These are phyloP conservation scores for Trichoderma endophyticum DNA, from an alignment of 2,329 filamentous ascomycete genomes.

Conservation along the genomic window DNA sequence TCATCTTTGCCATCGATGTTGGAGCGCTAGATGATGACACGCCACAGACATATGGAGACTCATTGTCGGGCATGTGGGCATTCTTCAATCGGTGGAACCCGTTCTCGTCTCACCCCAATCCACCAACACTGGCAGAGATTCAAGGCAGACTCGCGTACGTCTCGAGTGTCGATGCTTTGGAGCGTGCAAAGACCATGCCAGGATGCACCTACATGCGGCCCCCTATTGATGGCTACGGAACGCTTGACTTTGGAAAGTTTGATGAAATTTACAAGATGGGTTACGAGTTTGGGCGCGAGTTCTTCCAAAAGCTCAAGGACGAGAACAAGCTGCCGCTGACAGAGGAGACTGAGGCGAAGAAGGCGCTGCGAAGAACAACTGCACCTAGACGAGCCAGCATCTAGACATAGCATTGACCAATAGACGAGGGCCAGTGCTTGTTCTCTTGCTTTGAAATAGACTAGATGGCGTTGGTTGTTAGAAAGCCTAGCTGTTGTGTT, in stretches of 20 bases:
- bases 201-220: constrained; percentile 97
- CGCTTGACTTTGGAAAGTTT: constrained; percentile 94
- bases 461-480: not conserved
- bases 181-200: constrained; percentile 84
- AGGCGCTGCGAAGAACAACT: constrained; percentile 72
- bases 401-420: constrained; percentile 33
- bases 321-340: constrained; percentile 70
- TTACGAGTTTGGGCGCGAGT: constrained; percentile 80
- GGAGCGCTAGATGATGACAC: constrained; percentile 88
- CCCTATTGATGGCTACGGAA: constrained; percentile 89
- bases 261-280: constrained; percentile 93
- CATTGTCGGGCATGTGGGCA: constrained; percentile 91
- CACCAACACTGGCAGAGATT: constrained; percentile 91
- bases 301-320: constrained; percentile 70
- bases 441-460: not conserved
- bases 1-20: constrained; percentile 95
- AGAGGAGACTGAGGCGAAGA: constrained; percentile 74
- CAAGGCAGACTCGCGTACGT: constrained; percentile 94
- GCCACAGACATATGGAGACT: constrained; percentile 90
- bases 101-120: constrained; percentile 83
- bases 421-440: not conserved
- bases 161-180: constrained; percentile 87
- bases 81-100: constrained; percentile 96
- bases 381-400: constrained; percentile 77
- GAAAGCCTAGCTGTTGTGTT: not conserved